These are phyloP conservation scores for Scopulariopsis brevicaulis DNA, from an alignment of 2,329 filamentous ascomycete genomes.

Conservation along the genomic window DNA sequence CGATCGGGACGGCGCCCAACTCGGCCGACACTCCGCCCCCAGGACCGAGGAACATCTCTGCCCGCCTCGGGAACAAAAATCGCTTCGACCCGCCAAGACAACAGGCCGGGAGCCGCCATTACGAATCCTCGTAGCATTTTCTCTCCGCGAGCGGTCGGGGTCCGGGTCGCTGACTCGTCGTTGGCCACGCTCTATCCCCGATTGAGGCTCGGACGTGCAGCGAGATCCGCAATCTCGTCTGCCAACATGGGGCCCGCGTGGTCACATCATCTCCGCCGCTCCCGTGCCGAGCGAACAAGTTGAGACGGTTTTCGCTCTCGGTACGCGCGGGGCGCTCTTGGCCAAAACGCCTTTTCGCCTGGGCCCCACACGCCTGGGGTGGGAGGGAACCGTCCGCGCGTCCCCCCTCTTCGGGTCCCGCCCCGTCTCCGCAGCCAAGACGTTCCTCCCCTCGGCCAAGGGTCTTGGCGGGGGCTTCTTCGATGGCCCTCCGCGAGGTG, in stretches of 20 bases:
- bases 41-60: background rate
- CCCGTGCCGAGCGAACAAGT: background rate
- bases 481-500: background rate
- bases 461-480: background rate
- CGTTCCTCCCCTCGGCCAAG: background rate
- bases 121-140: background rate
- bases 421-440: background rate
- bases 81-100: background rate
- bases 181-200: background rate
- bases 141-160: background rate
- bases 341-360: background rate
- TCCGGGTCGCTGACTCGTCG: background rate
- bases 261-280: background rate
- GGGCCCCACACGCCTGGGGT: background rate
- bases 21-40: background rate
- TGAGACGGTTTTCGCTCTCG: too few species aligned
- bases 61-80: too few species aligned
- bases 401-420: background rate
- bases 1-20: background rate
- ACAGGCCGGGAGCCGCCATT: background rate
- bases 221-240: background rate
- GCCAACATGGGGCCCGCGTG: background rate
- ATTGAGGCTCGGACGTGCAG: background rate
- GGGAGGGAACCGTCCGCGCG: background rate
- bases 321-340: too few species aligned